Evolutionary conservation across 768 basidiomycete species (phyloP).

Genomic region (Leucosporidium creatinivorum): DNA sequence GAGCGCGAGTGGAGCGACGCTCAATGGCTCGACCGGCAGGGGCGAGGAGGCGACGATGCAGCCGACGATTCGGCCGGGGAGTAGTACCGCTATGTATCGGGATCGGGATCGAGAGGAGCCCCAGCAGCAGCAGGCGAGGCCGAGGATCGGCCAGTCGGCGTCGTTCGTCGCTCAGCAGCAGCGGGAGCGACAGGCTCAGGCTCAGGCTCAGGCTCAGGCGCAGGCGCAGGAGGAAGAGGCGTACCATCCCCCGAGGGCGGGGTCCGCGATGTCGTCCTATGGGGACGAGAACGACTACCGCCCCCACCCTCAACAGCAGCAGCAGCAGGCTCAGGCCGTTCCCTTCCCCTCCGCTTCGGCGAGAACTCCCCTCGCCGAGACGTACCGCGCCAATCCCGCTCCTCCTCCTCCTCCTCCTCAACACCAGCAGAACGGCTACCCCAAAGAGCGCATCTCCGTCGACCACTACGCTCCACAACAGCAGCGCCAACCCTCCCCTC

Average conservation of each 20-base stretch:
- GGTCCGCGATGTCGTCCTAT: too few relatives aligned
- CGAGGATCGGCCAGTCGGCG: neutral
- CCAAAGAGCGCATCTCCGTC: neutral
- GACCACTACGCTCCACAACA: constrained; percentile 20
- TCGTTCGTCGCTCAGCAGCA: neutral
- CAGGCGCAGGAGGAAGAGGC: too few relatives aligned
- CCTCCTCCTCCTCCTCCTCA: neutral
- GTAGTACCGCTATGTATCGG: neutral
- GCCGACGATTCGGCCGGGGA: neutral
- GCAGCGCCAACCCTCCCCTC: constrained; percentile 23
- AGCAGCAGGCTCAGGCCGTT: neutral
- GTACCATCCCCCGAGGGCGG: neutral
- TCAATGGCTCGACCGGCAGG: neutral
- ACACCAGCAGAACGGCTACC: neutral
- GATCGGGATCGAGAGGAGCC: neutral
- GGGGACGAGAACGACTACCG: neutral
- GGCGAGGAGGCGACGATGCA: neutral
- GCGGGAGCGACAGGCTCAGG: neutral
- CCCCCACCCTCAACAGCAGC: neutral
- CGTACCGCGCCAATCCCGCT: constrained; percentile 6
- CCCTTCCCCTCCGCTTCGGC: neutral
- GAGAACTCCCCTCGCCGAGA: constrained; percentile 17
- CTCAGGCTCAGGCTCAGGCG: too few relatives aligned
- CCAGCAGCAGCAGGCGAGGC: neutral
- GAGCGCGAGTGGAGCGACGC: neutral